A percentile compares a stretch with the other conserved stretches of the same genome.
Conservation (phyloP, 2,329 filamentous ascomycete genomes). For the Arthrobotrys pseudoclavata region DNA sequence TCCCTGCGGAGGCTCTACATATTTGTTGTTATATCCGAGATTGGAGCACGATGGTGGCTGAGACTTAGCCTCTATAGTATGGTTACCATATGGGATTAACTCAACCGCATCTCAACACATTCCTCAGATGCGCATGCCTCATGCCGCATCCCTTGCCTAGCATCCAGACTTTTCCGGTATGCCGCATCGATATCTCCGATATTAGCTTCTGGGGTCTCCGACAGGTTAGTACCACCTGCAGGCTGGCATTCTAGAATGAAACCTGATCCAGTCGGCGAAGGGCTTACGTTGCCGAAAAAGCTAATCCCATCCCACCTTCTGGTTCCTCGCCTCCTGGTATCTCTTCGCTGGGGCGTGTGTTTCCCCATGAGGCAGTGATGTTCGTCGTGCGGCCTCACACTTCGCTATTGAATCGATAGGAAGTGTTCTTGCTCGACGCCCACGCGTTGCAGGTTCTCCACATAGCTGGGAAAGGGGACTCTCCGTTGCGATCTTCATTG, state of each 20-base stretch:
- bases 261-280: slow-evolving; percentile 42
- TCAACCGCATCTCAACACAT: slow-evolving; percentile 58
- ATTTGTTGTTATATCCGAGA: slow-evolving; percentile 41
- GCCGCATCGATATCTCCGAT: slow-evolving; percentile 28
- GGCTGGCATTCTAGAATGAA: slow-evolving; percentile 51
- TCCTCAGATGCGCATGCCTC: slow-evolving; percentile 55
- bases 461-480: slow-evolving; percentile 34
- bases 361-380: slow-evolving; percentile 48
- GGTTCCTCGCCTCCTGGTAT: slow-evolving; percentile 23
- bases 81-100: background rate
- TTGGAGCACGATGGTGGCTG: slow-evolving; percentile 35
- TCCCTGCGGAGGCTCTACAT: slow-evolving; percentile 39
- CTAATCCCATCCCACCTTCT: slow-evolving; percentile 28
- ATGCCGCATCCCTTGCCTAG: slow-evolving; percentile 45
- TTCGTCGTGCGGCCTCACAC: slow-evolving; percentile 33
- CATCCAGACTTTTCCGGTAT: slow-evolving; percentile 22
- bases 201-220: slow-evolving; percentile 32
- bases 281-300: slow-evolving; percentile 46
- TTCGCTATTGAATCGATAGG: slow-evolving; percentile 53
- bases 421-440: slow-evolving; percentile 8
- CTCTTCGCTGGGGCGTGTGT: slow-evolving; percentile 30
- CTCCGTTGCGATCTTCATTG: slow-evolving; percentile 38
- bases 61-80: slow-evolving; percentile 9
- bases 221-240: slow-evolving; percentile 39
- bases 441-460: slow-evolving; percentile 31